These are phyloP conservation scores for Cytospora piceicola DNA, from an alignment of 2,329 filamentous ascomycete species.

Conservation along the genomic window DNA sequence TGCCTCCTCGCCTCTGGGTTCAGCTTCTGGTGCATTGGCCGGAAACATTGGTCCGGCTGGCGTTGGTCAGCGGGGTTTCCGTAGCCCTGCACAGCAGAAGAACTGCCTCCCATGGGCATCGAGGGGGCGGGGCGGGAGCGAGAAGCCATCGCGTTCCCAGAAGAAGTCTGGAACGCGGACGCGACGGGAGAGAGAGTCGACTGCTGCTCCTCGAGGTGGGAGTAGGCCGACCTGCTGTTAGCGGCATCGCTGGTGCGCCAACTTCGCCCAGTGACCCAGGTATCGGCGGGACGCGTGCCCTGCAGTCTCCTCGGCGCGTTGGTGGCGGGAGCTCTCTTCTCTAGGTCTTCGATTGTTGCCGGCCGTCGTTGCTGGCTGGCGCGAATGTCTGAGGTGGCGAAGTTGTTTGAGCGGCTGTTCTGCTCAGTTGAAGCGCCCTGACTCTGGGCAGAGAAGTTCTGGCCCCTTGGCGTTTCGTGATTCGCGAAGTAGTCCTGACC, in stretches of 20 bases:
- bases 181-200: background rate
- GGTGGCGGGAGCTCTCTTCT: background rate
- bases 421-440: too few species aligned
- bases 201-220: too few species aligned
- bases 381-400: too few species aligned
- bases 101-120: too few species aligned
- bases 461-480: too few species aligned
- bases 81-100: too few species aligned
- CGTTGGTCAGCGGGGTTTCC: too few species aligned
- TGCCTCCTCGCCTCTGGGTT: slow-evolving; percentile 6
- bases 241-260: slow-evolving; percentile 8
- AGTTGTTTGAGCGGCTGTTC: too few species aligned
- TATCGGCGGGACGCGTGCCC: slow-evolving; percentile 4
- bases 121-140: too few species aligned
- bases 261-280: slow-evolving; percentile 8
- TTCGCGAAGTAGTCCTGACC: too few species aligned
- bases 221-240: background rate
- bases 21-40: slow-evolving; percentile 16
- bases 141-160: too few species aligned
- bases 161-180: background rate
- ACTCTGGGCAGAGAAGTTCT: too few species aligned
- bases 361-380: background rate
- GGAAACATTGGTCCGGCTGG: slow-evolving; percentile 1
- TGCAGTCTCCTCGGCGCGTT: background rate
- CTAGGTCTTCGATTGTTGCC: background rate